Evolutionary conservation across 1,139 yeast species (phyloP).

Genomic region (Pichia sp.): DNA sequence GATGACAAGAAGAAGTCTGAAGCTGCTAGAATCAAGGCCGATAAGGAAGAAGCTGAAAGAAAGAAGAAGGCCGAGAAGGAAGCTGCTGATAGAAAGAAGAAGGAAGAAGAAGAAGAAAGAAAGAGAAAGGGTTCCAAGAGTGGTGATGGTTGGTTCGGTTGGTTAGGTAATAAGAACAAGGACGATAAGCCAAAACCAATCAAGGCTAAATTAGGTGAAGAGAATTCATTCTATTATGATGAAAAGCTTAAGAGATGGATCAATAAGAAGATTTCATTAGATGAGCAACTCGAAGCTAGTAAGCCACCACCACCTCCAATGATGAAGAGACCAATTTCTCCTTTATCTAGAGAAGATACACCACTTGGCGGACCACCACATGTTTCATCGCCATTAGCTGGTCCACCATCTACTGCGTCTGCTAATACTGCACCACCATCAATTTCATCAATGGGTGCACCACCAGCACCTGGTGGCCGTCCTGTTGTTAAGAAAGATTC

Average conservation of each 20-base stretch:
- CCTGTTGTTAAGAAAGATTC: conserved; percentile 29
- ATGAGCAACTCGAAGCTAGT: conserved; percentile 45
- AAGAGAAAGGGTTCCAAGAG: conserved; percentile 3
- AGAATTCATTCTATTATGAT: conserved; percentile 73
- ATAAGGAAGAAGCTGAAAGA: conserved; percentile 16
- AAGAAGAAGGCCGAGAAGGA: conserved; percentile 18
- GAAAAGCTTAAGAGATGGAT: conserved; percentile 88
- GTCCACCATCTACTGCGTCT: conserved; percentile 11
- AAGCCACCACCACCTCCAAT: conserved; percentile 27
- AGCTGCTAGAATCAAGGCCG: conserved; percentile 23
- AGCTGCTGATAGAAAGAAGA: conserved; percentile 26
- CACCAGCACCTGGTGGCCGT: background rate
- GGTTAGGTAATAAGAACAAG: conserved; percentile 40
- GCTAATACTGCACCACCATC: no score
- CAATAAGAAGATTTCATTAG: conserved; percentile 69
- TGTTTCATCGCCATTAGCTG: background rate
- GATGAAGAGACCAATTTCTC: conserved; percentile 17
- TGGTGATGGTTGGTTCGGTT: conserved; percentile 44
- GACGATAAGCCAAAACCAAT: conserved; percentile 70
- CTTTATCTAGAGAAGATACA: background rate
- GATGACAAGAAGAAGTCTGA: conserved; percentile 30
- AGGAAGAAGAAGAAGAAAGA: conserved; percentile 18
- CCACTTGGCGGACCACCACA: no score
- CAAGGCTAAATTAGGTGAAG: conserved; percentile 85
- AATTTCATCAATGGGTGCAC: conserved; percentile 23